Conservation (phyloP, 768 basidiomycete species). For the Dioszegia crocea region DNA sequence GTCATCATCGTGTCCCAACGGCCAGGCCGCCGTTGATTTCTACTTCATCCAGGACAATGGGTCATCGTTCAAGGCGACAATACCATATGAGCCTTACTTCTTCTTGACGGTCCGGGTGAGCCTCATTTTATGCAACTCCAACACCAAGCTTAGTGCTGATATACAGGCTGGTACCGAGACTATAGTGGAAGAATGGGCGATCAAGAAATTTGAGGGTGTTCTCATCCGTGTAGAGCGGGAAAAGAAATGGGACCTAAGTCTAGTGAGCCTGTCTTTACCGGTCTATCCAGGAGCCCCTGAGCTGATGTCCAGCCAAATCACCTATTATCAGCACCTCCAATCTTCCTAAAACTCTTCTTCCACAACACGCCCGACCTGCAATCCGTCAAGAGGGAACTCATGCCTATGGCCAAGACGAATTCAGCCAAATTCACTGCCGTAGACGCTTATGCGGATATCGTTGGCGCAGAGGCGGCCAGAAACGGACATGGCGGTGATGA, state of each 20-base stretch:
- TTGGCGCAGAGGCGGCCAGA: conserved; percentile 65
- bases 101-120: conserved; percentile 83
- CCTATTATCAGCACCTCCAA: conserved; percentile 84
- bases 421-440: conserved; percentile 88
- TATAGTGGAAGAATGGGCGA: conserved; percentile 88
- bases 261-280: conserved; percentile 51
- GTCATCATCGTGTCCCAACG: conserved; percentile 76
- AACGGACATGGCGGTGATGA: conserved; percentile 55
- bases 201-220: conserved; percentile 85
- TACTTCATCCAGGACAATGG: conserved; percentile 98
- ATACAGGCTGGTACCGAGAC: conserved; percentile 75
- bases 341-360: conserved; percentile 84
- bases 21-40: conserved; percentile 86
- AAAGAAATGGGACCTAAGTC: conserved; percentile 85
- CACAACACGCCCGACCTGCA: conserved; percentile 91
- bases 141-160: conserved; percentile 2
- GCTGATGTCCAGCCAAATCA: conserved; percentile 68
- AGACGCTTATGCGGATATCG: conserved; percentile 95
- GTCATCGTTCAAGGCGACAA: conserved; percentile 89
- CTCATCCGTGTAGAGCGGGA: conserved; percentile 72
- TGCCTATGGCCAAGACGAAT: conserved; percentile 84
- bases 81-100: conserved; percentile 92
- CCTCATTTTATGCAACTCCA: conserved; percentile 2
- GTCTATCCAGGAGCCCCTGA: not conserved
- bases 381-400: conserved; percentile 75